Base-by-base conservation (phyloP, 257 asterid species). In the Orobanche coerulescens region DNA sequence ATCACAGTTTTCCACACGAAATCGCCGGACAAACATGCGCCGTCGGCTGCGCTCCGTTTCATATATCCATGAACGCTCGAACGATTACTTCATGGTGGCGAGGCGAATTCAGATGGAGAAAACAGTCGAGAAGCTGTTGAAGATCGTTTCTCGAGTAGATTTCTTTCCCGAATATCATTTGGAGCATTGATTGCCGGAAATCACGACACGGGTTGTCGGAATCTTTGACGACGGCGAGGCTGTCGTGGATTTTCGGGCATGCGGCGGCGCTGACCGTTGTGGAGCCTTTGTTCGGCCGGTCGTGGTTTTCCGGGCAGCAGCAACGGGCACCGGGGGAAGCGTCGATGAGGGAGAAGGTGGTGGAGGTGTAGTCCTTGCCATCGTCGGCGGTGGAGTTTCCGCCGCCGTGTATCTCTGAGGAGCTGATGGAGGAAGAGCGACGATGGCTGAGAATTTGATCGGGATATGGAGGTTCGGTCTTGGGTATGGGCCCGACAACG, bases 161-260 rank as follows among this genome's bases (percentile, higher is more conserved):
- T 62, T 78, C 84, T 22, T 65, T 78, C 79, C 77, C 94, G 14
- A 67, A 12, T 6, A 89, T 86, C 96, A 89, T 86, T 9, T 80
- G 94, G n/a, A 86, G 65, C 91, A 89, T 84, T 6, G 96, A 89
- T 14, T 70, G 71, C 4, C 86, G 79, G 70, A 89, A 89, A 79
- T 89, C 96, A 0, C n/a, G 60, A 47, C 78, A 84, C 14, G 95
- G 95, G 69, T 89, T 83, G 10, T 77, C 74, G 16, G 96, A 83
- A 15, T 85, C 85, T 54, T 83, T 85, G 3, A 85, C 78, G 4
- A 88, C 69, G 16, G 95, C 95, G 15, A 79, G 47, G 58, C 86
- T 83, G 62, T 76, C 82, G 4, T 65, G 64, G 62, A 88, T 65
- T 59, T 77, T 78, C 13, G 66, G 65, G 40, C 62, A 26, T n/a